Base-by-base conservation (phyloP, 495 filamentous ascomycete species). In the Aspergillus affinis region DNA sequence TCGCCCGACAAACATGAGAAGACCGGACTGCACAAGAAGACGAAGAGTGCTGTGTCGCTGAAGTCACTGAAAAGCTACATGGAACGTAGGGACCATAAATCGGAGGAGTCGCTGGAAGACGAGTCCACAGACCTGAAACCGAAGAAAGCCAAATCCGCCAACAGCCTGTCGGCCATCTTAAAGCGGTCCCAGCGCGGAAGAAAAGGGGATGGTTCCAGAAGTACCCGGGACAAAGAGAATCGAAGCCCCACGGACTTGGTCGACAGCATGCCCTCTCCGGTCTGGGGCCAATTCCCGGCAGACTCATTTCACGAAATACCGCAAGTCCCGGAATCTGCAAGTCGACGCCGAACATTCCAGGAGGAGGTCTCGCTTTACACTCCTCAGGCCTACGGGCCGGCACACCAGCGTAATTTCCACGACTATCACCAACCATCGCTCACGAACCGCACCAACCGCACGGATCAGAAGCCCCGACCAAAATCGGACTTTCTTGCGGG, bases 101-200 rank as follows among this genome's bases (percentile, higher is more conserved):
- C 77, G 52, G 73, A 71, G 50, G 81, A 82, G 47, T 64, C 60
- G 7, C 20, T 48, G 17, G 64, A 70, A 20, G 70, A 71, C n/a
- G 64, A 71, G 17, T 58, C 63, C 21, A 62, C 64, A 4, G 69
- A 76, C 3, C 72, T 70, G 45, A 88, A 85, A 58, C 86, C 88
- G 7, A 93, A 92, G 72, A 95, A 93, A 79, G 83, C 85, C 18
- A 96, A 95, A 66, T 95, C 92, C 0, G 81, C 89, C 5, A 92
- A 89, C 50, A 93, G 89, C 66, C 78, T 96, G 5, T 82, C 85
- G 0, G 86, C 80, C 4, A 82, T 81, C 29, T 58, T 81, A 49
- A 77, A 78, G 52, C 71, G 75, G 26, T 78, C 75, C 4, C 75
- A 81, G 23, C 74, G 76, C 20, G 75, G 72, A 54, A 75, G 72